phyloP scores from a whole-genome alignment of 2,329 filamentous ascomycete genomes.

The Cladosporium sp. region DNA sequence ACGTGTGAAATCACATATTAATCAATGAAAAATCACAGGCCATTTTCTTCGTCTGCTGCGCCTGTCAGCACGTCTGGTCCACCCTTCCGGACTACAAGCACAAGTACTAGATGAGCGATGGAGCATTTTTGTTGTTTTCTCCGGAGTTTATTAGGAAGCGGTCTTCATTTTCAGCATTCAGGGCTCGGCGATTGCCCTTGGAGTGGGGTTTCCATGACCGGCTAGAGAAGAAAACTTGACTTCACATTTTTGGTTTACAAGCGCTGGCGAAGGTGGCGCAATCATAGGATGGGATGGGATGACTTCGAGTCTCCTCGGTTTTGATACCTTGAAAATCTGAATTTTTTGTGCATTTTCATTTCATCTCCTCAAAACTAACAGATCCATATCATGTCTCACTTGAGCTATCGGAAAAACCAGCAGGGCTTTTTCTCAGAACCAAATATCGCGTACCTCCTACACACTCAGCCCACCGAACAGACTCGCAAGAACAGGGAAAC shows the following conservation, averaged over 20 bases:
- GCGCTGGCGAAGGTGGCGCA: constrained; percentile 10
- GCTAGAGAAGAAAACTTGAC: neutral
- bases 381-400: no score
- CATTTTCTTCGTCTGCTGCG: constrained; percentile 72
- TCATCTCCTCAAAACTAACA: no score
- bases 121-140: no score
- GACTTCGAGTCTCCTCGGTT: neutral
- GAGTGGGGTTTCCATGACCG: neutral
- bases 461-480: no score
- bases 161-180: no score
- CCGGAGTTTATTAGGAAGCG: no score
- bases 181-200: no score
- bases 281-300: neutral
- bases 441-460: no score
- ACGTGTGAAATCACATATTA: constrained; percentile 11
- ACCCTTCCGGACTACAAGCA: constrained; percentile 23
- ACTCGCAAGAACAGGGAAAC: no score
- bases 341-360: neutral
- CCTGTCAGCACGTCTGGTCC: constrained; percentile 80
- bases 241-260: neutral
- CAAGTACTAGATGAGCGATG: constrained; percentile 2
- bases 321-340: constrained; percentile 2
- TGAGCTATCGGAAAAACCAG: no score
- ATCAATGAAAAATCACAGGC: constrained; percentile 31
- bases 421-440: no score